Evolutionary conservation across 192 early-diverging fungal species (phyloP).

Genomic region (Backusella westeae): DNA sequence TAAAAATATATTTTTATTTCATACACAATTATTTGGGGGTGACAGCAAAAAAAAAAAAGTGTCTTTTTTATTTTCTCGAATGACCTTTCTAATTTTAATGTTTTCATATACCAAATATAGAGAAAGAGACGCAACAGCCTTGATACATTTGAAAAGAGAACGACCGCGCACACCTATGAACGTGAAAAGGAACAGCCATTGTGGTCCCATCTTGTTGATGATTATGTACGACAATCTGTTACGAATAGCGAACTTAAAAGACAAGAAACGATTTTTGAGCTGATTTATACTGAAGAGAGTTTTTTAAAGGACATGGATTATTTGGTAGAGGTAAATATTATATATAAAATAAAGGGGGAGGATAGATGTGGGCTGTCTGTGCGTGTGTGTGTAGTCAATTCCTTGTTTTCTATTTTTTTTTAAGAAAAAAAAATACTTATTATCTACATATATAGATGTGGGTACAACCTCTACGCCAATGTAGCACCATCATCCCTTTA

Average conservation of each 20-base stretch:
- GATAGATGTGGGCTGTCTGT: background rate
- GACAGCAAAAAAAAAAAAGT: no score
- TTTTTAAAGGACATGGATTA: conserved; percentile 86
- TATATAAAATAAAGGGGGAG: no score
- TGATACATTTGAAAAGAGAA: background rate
- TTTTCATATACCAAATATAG: conserved; percentile 6
- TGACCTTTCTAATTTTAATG: conserved; percentile 1
- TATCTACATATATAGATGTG: conserved; percentile 43
- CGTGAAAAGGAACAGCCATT: conserved; percentile 3
- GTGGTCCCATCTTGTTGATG: conserved; percentile 13
- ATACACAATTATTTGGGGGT: no score
- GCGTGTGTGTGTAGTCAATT: background rate
- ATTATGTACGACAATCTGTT: conserved; percentile 8
- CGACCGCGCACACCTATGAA: conserved; percentile 7
- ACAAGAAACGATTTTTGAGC: conserved; percentile 92
- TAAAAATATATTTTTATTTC: no score
- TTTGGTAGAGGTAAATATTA: conserved; percentile 60
- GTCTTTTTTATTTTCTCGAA: background rate
- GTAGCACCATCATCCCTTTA: conserved; percentile 62
- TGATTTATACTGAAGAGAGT: conserved; percentile 87
- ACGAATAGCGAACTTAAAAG: conserved; percentile 74
- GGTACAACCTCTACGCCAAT: conserved; percentile 60
- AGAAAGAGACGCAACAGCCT: background rate
- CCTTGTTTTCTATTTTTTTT: background rate
- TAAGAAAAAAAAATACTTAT: background rate